A percentile compares a stretch with the other conserved stretches of the same genome.
These are phyloP conservation scores for Gardenia jasminoides DNA, from an alignment of 257 asterid genomes.

Conservation along the genomic window DNA sequence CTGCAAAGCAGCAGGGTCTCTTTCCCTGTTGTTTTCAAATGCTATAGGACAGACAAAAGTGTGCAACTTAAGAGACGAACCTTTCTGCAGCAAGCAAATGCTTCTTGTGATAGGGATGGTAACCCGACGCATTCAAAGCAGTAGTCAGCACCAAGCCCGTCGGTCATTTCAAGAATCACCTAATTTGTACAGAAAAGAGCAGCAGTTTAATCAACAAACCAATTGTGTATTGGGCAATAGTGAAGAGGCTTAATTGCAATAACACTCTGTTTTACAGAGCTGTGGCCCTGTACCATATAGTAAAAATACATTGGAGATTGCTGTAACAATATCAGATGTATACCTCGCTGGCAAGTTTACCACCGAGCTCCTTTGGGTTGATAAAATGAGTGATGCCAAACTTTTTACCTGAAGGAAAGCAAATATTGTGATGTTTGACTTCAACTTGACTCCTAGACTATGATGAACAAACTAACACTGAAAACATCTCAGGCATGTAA, in stretches of 20 bases:
- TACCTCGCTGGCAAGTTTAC: slow-evolving; percentile 60
- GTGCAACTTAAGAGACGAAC: slow-evolving; percentile 17
- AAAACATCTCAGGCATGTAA: no score
- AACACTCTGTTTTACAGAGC: background rate
- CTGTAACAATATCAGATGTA: no score
- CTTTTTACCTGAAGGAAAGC: slow-evolving; percentile 39
- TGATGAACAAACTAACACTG: no score
- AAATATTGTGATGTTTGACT: background rate
- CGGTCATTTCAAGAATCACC: slow-evolving; percentile 59
- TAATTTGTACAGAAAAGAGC: slow-evolving; percentile 9
- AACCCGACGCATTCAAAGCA: slow-evolving; percentile 76
- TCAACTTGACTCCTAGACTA: no score
- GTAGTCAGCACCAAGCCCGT: slow-evolving; percentile 59
- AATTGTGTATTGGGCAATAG: no score
- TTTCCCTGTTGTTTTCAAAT: no score
- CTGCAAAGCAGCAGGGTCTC: no score
- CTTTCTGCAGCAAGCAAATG: slow-evolving; percentile 61
- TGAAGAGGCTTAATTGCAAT: no score
- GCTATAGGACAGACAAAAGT: no score
- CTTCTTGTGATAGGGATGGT: slow-evolving; percentile 54
- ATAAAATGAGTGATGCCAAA: slow-evolving; percentile 74
- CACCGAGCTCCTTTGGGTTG: slow-evolving; percentile 41
- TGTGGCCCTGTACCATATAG: no score
- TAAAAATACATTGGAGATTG: no score
- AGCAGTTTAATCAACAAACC: background rate